Evolutionary conservation across 1,284 basidiomycete genomes (phyloP).

Genomic region (Irpex lacteus): DNA sequence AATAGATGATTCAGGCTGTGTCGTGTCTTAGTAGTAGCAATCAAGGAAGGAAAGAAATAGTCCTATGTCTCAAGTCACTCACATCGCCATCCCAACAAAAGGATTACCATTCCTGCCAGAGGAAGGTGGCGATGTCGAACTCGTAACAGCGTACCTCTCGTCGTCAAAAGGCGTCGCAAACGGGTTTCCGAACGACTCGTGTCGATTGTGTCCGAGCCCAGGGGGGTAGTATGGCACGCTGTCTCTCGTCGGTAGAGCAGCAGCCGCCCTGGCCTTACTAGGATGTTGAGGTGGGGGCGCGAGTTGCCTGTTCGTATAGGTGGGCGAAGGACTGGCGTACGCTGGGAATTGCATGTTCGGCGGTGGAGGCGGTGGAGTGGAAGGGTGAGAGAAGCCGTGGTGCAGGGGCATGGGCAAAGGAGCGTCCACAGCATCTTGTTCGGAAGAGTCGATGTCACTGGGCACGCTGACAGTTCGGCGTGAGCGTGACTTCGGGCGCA

Average conservation of each 20-base stretch:
- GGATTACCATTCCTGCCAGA: conserved; percentile 22
- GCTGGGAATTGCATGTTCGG: conserved; percentile 15
- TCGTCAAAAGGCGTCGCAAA: conserved; percentile 81
- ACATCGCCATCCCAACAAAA: conserved; percentile 25
- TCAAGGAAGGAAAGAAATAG: background rate
- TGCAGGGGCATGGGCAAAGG: conserved; percentile 53
- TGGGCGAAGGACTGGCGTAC: conserved; percentile 5
- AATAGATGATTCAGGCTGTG: background rate
- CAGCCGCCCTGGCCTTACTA: background rate
- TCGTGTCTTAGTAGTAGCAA: background rate
- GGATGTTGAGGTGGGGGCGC: conserved; percentile 10
- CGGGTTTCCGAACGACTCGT: conserved; percentile 40
- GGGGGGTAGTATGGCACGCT: conserved; percentile 7
- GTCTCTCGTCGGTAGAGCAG: background rate
- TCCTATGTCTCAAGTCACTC: background rate
- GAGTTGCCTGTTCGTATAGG: conserved; percentile 5
- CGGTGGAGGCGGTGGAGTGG: conserved; percentile 15
- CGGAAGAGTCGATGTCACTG: conserved; percentile 17
- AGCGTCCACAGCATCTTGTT: conserved; percentile 15
- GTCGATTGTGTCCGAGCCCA: conserved; percentile 25
- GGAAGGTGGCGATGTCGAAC: conserved; percentile 8
- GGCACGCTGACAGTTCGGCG: conserved; percentile 30
- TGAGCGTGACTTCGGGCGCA: conserved; percentile 14
- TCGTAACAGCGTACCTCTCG: conserved; percentile 32
- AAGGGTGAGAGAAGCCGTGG: conserved; percentile 39